These are phyloP conservation scores for Brassica balearica DNA, from an alignment of 441 rosid genomes.

Conservation along the genomic window DNA sequence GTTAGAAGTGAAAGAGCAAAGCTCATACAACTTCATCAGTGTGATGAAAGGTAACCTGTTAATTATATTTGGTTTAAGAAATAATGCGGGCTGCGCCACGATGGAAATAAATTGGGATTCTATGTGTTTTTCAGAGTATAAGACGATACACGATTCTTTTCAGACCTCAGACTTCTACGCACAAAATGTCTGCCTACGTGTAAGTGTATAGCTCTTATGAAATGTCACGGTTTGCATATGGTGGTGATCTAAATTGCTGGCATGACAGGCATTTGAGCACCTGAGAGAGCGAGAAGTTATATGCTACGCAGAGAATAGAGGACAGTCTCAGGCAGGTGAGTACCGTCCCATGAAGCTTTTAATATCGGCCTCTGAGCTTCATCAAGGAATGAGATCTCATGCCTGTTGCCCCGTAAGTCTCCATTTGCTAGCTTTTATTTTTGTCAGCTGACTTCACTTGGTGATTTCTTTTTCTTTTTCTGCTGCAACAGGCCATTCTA, in stretches of 20 bases:
- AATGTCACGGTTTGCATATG: slow-evolving; percentile 21
- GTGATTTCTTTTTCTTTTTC: slow-evolving; percentile 3
- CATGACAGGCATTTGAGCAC: slow-evolving; percentile 86
- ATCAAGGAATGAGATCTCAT: slow-evolving; percentile 78
- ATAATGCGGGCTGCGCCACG: slow-evolving; percentile 3
- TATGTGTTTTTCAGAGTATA: slow-evolving; percentile 72
- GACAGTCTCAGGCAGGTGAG: slow-evolving; percentile 67
- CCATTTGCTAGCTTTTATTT: slow-evolving; percentile 3
- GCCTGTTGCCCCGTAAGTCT: slow-evolving; percentile 90
- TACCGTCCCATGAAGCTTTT: slow-evolving; percentile 81
- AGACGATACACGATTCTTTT: slow-evolving; percentile 76
- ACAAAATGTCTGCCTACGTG: slow-evolving; percentile 70
- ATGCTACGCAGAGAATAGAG: slow-evolving; percentile 50
- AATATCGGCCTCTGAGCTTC: slow-evolving; percentile 70
- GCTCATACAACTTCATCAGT: slow-evolving; percentile 78
- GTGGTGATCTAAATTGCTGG: slow-evolving; percentile 32
- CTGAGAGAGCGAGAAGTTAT: slow-evolving; percentile 71
- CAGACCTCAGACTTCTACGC: slow-evolving; percentile 82
- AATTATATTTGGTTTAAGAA: slow-evolving; percentile 19
- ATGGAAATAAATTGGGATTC: slow-evolving; percentile 13
- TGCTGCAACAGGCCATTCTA: slow-evolving; percentile 46
- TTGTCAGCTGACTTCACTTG: slow-evolving; percentile 14
- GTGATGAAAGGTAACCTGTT: slow-evolving; percentile 78
- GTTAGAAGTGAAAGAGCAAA: slow-evolving; percentile 88
- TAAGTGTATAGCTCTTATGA: slow-evolving; percentile 49